Base-by-base conservation (phyloP, 2,329 filamentous ascomycete genomes). In the Talaromyces atroroseus region DNA sequence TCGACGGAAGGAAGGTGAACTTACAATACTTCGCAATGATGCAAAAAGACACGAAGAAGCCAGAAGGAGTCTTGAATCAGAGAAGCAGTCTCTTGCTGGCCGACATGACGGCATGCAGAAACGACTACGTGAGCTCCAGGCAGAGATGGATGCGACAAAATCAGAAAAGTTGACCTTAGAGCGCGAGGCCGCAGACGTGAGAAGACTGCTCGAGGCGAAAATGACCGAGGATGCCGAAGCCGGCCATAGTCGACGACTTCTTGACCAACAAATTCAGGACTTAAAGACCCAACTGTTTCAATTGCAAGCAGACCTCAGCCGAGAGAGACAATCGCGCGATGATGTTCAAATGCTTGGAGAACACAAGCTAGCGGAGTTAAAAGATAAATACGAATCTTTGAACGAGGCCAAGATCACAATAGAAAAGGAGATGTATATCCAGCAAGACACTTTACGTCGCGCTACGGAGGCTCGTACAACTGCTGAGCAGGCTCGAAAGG, bases 381-480 rank as follows among this genome's bases (percentile, higher is more conserved):
- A 92, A 68, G 86, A 92, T 24, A 91, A 97, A 62, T 95, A 86
- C 64, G 87, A 95, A 50, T 83, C 84, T 34, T 80, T 97, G 34
- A 96, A 96, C 65, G 91, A 96, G 61, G 87, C 90, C 26, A 99
- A 99, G 73, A 96, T 96, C 65, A 95, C 86, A 48, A 96, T 99
- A 61, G 92, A 99, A 72, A 97, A 96, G 71, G 92, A 97, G 72
- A 86, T 99, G 70, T 97, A 97, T 69, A 87, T 89, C 5, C 92
- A 97, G 68, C 92, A 96, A 71, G 92, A 99, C 68, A 88, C 89
- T 11, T 82, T 96, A 47, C 85, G 94, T 38, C 85, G 92, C 54
- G 89, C 91, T 11, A 90, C 88, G 62, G 91, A 96, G 70, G 87
- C 89, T 48, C 84, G 90, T 32, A 80, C 85, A 5, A 83, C 84